These are phyloP conservation scores for Fraxinus nigra DNA, from an alignment of 305 asterid genomes.

Conservation along the genomic window DNA sequence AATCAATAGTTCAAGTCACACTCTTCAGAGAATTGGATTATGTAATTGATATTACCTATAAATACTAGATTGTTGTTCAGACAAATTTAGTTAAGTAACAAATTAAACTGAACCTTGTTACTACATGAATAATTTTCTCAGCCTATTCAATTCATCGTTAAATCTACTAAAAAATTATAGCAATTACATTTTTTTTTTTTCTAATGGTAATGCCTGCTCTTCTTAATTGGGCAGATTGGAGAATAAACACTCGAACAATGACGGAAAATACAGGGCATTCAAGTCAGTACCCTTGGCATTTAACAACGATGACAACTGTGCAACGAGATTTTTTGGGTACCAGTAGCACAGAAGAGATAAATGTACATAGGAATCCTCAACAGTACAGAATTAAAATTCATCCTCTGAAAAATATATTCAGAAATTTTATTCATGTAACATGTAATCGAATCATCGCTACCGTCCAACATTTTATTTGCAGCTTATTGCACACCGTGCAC, in stretches of 20 bases:
- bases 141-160: no score
- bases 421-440: no score
- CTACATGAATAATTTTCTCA: neutral
- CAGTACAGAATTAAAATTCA: neutral
- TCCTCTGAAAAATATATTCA: no score
- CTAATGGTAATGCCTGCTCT: neutral
- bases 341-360: neutral
- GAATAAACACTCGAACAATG: constrained; percentile 44
- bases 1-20: no score
- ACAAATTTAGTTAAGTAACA: neutral
- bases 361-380: neutral
- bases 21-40: no score
- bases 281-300: constrained; percentile 39
- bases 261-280: constrained; percentile 38
- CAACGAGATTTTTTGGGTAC: neutral
- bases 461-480: neutral
- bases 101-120: neutral
- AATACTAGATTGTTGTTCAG: no score
- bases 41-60: no score
- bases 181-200: no score
- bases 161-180: neutral
- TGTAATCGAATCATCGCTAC: neutral
- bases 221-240: constrained; percentile 32
- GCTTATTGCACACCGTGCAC: neutral
- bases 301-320: constrained; percentile 17